Base-by-base conservation (phyloP, 768 basidiomycete genomes). In the Gloeophyllum trabeum region DNA sequence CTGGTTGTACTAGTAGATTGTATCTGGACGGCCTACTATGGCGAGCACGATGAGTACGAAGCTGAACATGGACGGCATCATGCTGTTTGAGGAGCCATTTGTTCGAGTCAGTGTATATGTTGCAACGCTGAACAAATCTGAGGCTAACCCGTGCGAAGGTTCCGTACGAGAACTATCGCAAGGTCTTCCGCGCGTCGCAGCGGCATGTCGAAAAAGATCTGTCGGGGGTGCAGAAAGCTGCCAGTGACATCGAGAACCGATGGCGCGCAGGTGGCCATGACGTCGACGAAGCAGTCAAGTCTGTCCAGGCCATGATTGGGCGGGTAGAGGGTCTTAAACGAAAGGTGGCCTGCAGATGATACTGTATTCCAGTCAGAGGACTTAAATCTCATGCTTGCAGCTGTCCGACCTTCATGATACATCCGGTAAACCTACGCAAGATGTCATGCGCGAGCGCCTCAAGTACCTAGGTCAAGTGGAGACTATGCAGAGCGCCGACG, bases 151-250 rank as follows among this genome's bases (percentile, higher is more conserved):
- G n/a, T n/a, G n/a, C 23, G 24, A 49, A 93, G 90, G 86, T 90
- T 10, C 90, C 90, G 7, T 87, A 82, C 60, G 90, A 93, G 64
- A 84, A 84, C 51, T 86, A 89, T 54, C 79, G 86, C 51, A 87
- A 84, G 61, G 71, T 81, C n/a, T 92, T 93, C 55, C 78, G 89
- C 24, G 73, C 79, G 14, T 79, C 81, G 1, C 87, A 90, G 57
- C 79, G 78, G 61, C 71, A 79, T 47, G 77, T 90, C 42, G 90
- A 93, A 59, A 78, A 82, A 44, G 89, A 92, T 52, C 59, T 86
- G 32, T 71, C 69, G 13, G 65, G 71, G 21, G 65, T 84, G 12
- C 78, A 80, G 48, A 63, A 66, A 20, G 50, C 68, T 18, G 62
- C 78, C 4, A 69, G 61, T 32, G 86, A 91, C 23, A 62, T 91